phyloP scores from a whole-genome alignment of 2,329 filamentous ascomycete genomes.

The Sclerotinia sclerotiorum region DNA sequence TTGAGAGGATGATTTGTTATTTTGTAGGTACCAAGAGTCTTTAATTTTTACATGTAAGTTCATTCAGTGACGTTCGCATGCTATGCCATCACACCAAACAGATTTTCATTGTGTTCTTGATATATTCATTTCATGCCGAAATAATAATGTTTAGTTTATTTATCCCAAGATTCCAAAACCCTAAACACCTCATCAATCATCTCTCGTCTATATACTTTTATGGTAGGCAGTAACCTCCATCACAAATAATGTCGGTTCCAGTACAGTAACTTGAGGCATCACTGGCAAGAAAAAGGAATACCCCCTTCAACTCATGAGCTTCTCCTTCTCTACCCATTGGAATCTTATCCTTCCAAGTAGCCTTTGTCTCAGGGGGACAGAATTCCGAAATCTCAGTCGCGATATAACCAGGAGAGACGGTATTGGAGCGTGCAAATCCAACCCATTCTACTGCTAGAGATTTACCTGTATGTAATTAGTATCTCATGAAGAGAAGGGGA shows the following conservation, averaged over 20 bases:
- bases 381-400: slow-evolving; percentile 70
- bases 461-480: slow-evolving; percentile 50
- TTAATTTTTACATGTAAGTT: not conserved
- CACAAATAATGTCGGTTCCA: slow-evolving; percentile 69
- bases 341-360: slow-evolving; percentile 74
- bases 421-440: slow-evolving; percentile 70
- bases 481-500: not conserved
- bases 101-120: not conserved
- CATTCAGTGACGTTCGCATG: not conserved
- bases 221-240: slow-evolving; percentile 42
- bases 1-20: not conserved
- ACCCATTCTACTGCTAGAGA: slow-evolving; percentile 76
- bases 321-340: slow-evolving; percentile 77
- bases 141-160: not conserved
- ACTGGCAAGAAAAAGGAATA: slow-evolving; percentile 77
- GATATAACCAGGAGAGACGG: slow-evolving; percentile 74
- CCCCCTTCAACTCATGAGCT: slow-evolving; percentile 75
- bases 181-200: slow-evolving; percentile 16
- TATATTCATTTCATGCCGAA: not conserved
- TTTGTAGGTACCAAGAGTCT: not conserved
- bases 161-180: slow-evolving; percentile 8
- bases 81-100: not conserved
- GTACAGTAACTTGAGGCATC: slow-evolving; percentile 84
- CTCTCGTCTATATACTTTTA: not conserved
- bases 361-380: slow-evolving; percentile 63